Base-by-base conservation (phyloP, 1,139 yeast species). In the Kodamaea anthophila region DNA sequence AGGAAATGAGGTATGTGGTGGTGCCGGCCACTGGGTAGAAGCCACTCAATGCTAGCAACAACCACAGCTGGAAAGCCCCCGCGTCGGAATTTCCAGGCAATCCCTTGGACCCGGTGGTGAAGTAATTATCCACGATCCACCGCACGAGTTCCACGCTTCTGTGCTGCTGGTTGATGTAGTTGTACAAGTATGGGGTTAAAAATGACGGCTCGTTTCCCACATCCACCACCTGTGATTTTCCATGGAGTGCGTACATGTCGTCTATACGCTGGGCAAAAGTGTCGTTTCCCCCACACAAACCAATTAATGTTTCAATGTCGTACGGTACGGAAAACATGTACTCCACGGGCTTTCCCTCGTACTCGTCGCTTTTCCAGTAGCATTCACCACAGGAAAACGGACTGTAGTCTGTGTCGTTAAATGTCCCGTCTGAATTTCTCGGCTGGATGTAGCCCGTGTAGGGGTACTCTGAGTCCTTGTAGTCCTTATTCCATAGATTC, bases 51-150 rank as follows among this genome's bases (percentile, higher is more conserved):
- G 49, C 57, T 42, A 58, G 59, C 24, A 59, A 49, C 10, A 57
- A 36, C 64, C 65, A 61, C 2, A 60, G 51, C 33, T 59, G 65
- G 63, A 61, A 57, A 5, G 67, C 61, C 9, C 67, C 67, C 13
- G 58, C 60, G 38, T 60, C 66, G 1, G 65, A 57, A 35, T 61
- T 60, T 2, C 65, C 67, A 4, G 66, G 65, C 18, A 61, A 36
- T 2, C 58, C 62, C 7, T 34, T 34, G 5, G 46, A 35, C 3
- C 55, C 57, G 1, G 43, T 34, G 16, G 44, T 41, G 35, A 58
- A 60, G 31, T 51, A 47, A 9, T 42, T 51, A 28, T 53, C 44
- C 23, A 61, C 45, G 23, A 60, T 41, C 34, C 47, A 57, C 22
- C 55, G 41, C 8, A 58, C 41, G n/a, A 58, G 49, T 38, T 54